Evolutionary conservation across 1,284 basidiomycete species (phyloP).

Genomic region (Microbotryomycetes sp.): DNA sequence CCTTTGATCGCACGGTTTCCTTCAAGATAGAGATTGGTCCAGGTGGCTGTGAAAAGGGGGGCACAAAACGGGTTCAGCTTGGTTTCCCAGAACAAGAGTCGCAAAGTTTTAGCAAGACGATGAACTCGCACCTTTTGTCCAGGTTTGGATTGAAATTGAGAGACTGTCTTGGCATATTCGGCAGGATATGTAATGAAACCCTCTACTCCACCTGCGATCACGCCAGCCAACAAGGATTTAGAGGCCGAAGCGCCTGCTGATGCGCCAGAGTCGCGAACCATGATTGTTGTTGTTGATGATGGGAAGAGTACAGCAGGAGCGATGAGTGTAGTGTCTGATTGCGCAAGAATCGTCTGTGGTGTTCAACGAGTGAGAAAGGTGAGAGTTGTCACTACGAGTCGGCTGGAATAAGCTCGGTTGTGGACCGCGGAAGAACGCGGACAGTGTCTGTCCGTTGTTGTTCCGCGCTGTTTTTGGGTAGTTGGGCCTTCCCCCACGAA

Average conservation of each 20-base stretch:
- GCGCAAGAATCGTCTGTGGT: too few species aligned
- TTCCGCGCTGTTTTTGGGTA: too few species aligned
- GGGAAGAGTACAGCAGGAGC: not conserved
- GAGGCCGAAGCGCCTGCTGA: conserved; percentile 7
- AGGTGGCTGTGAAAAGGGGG: conserved; percentile 24
- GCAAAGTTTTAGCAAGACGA: too few species aligned
- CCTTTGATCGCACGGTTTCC: conserved; percentile 38
- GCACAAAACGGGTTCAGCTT: not conserved
- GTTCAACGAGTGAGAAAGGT: too few species aligned
- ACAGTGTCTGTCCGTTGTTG: too few species aligned
- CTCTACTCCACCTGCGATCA: conserved; percentile 85
- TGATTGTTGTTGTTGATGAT: not conserved
- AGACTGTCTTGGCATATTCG: conserved; percentile 50
- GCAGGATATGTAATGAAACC: conserved; percentile 68
- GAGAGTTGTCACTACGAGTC: too few species aligned
- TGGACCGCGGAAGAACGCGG: too few species aligned
- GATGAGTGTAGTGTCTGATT: too few species aligned
- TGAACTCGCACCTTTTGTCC: not conserved
- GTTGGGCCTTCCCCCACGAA: too few species aligned
- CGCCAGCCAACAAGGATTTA: conserved; percentile 62
- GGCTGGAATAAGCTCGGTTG: too few species aligned
- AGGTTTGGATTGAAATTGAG: not conserved
- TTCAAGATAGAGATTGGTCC: conserved; percentile 41
- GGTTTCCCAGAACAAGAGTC: not conserved
- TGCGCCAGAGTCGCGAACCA: not conserved